These are phyloP conservation scores for Haplosporangium gracile DNA, from an alignment of 192 early-diverging fungal genomes.

Conservation along the genomic window DNA sequence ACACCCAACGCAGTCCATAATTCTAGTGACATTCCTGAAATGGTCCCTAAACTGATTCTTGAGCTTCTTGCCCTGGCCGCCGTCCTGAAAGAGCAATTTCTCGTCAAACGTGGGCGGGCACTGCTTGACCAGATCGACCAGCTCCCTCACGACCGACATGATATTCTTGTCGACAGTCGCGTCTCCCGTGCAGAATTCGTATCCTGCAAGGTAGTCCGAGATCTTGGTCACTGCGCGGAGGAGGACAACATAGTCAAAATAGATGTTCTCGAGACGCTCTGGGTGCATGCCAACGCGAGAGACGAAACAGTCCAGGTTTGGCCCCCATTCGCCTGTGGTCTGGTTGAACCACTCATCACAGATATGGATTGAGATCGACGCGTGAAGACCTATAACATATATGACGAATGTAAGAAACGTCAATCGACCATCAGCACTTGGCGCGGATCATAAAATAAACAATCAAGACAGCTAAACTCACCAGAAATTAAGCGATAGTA, in stretches of 20 bases:
- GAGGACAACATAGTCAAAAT: constrained; percentile 93
- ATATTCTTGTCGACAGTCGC: constrained; percentile 64
- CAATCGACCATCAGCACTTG: background rate
- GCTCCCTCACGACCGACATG: constrained; percentile 68
- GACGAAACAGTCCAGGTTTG: constrained; percentile 92
- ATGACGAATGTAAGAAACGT: background rate
- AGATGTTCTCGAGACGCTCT: constrained; percentile 95
- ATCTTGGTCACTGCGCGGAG: constrained; percentile 90
- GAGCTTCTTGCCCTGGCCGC: constrained; percentile 60
- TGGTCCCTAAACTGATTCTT: constrained; percentile 90
- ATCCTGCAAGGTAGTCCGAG: constrained; percentile 76
- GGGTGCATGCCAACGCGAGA: constrained; percentile 89
- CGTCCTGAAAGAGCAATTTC: constrained; percentile 77
- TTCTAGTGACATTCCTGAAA: constrained; percentile 96
- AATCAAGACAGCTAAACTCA: background rate
- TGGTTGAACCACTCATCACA: constrained; percentile 94
- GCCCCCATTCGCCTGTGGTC: constrained; percentile 89
- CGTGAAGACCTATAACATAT: constrained; percentile 77
- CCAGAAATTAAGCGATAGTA: constrained; percentile 82
- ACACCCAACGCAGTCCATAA: constrained; percentile 99
- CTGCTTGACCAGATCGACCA: constrained; percentile 69
- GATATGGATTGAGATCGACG: constrained; percentile 98
- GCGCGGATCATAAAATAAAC: background rate
- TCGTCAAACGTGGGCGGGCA: constrained; percentile 93
- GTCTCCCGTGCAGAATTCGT: constrained; percentile 83